Evolutionary conservation across 2,329 filamentous ascomycete species (phyloP).

Genomic region (Diplodia seriata): DNA sequence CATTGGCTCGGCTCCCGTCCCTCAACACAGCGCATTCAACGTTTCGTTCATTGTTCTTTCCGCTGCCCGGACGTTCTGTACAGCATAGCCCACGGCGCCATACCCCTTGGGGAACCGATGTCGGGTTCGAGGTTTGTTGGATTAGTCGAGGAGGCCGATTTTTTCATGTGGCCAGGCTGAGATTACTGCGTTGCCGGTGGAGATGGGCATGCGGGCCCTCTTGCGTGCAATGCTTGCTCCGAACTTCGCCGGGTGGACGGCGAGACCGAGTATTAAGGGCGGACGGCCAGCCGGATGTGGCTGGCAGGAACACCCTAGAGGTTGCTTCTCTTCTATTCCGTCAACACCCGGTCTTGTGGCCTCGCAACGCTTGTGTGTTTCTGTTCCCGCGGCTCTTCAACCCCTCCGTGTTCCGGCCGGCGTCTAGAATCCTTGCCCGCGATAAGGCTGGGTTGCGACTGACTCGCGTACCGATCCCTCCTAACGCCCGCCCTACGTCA

Average conservation of each 20-base stretch:
- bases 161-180: slow-evolving; percentile 9
- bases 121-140: slow-evolving; percentile 19
- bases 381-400: background rate
- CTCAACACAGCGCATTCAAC: background rate
- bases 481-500: slow-evolving; percentile 21
- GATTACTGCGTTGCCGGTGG: slow-evolving; percentile 24
- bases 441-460: slow-evolving; percentile 15
- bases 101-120: slow-evolving; percentile 25
- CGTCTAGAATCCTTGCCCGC: slow-evolving; percentile 2
- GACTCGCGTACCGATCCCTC: slow-evolving; percentile 21
- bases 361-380: background rate
- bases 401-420: slow-evolving; percentile 11
- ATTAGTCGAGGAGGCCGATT: slow-evolving; percentile 17
- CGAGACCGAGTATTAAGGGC: background rate
- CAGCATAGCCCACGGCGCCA: slow-evolving; percentile 7
- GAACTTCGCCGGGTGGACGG: slow-evolving; percentile 27
- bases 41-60: slow-evolving; percentile 2
- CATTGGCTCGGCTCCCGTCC: background rate
- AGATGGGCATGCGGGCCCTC: slow-evolving; percentile 27
- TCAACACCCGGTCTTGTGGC: background rate
- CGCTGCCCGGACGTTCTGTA: background rate
- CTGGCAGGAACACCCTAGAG: background rate
- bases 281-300: slow-evolving; percentile 8
- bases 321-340: background rate
- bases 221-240: slow-evolving; percentile 32